phyloP scores from a whole-genome alignment of 2,329 filamentous ascomycete genomes.

The Stagonosporopsis tanaceti region DNA sequence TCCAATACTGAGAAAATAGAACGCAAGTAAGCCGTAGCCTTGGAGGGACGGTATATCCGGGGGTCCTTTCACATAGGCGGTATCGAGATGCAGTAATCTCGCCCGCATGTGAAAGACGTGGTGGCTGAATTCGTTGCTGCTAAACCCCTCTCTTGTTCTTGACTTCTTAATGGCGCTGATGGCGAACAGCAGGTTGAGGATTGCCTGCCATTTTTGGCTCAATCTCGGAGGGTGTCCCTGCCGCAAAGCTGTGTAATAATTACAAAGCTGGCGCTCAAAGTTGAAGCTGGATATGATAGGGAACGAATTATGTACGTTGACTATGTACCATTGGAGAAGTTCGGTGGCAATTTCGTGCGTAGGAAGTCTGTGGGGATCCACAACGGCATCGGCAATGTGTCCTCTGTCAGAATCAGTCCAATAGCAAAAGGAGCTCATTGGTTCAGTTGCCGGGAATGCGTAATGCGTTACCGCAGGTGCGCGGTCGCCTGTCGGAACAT shows the following conservation, averaged over 20 bases:
- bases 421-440: conserved; percentile 32
- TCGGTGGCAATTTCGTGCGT: too few relatives aligned
- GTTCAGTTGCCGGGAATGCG: too few relatives aligned
- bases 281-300: conserved; percentile 45
- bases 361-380: too few relatives aligned
- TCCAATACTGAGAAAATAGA: conserved; percentile 51
- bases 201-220: conserved; percentile 47
- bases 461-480: neutral
- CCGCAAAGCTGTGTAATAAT: conserved; percentile 36
- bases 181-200: conserved; percentile 53
- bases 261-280: conserved; percentile 45
- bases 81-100: conserved; percentile 39
- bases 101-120: conserved; percentile 51
- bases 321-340: too few relatives aligned
- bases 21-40: conserved; percentile 47
- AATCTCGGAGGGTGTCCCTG: conserved; percentile 26
- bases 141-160: conserved; percentile 8
- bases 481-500: conserved; percentile 18
- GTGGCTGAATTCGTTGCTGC: conserved; percentile 42
- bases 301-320: too few relatives aligned
- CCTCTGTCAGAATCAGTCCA: too few relatives aligned
- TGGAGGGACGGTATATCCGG: conserved; percentile 51
- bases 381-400: too few relatives aligned
- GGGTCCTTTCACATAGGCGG: conserved; percentile 36
- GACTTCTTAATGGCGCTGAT: conserved; percentile 48